Percentiles rank a stretch among this genome's conserved stretches.
Conservation (phyloP, 306 rosid species). For the Herpetospermum pedunculosum region DNA sequence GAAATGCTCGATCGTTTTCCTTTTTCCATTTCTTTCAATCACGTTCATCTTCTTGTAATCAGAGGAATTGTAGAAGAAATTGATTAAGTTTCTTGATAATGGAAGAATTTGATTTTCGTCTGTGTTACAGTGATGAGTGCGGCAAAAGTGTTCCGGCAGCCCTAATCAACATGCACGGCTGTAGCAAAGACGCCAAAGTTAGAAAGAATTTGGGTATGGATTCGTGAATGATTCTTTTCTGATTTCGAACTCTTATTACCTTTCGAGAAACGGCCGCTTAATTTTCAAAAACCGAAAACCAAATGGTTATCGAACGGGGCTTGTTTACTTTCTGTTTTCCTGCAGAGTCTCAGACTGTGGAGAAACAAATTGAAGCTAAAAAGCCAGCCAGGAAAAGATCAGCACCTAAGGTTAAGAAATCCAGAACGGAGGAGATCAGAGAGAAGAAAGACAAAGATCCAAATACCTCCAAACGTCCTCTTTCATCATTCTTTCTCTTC, state of each 20-base stretch:
- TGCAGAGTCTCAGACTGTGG: conserved; percentile 66
- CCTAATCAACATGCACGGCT: conserved; percentile 62
- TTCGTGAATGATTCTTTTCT: neutral
- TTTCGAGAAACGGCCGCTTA: too few species aligned
- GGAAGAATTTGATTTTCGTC: neutral
- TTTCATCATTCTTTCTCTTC: conserved; percentile 70
- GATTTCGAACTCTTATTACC: neutral
- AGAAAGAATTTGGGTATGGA: conserved; percentile 50
- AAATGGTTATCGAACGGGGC: too few species aligned
- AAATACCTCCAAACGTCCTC: conserved; percentile 71
- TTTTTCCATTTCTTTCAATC: too few species aligned
- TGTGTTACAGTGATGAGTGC: conserved; percentile 54
- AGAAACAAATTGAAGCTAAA: conserved; percentile 31
- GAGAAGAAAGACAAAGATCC: conserved; percentile 52
- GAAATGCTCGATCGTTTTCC: too few species aligned
- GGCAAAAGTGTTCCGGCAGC: conserved; percentile 65
- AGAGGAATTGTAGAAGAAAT: too few species aligned
- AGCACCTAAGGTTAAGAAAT: conserved; percentile 42
- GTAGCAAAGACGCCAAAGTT: conserved; percentile 80
- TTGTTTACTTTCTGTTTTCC: neutral
- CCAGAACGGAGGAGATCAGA: conserved; percentile 29
- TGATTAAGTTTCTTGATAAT: neutral
- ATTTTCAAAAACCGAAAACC: too few species aligned
- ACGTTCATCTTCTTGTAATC: too few species aligned
- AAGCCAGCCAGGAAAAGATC: conserved; percentile 53